Evolutionary conservation across 768 basidiomycete genomes (phyloP).

Genomic region (Lactarius vividus): DNA sequence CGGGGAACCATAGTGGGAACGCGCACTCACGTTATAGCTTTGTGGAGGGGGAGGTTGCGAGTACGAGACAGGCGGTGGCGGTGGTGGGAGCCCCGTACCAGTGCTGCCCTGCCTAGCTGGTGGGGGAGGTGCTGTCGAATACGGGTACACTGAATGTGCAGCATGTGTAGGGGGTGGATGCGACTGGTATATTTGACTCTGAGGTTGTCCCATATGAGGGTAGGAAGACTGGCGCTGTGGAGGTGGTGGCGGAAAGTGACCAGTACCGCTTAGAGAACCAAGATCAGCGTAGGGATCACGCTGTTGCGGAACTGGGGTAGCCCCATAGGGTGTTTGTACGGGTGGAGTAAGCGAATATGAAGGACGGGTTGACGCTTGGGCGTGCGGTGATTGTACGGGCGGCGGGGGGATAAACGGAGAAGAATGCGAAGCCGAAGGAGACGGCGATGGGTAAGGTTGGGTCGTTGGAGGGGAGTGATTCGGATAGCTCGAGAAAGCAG

Average conservation of each 20-base stretch:
- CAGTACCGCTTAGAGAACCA: slow-evolving; percentile 18
- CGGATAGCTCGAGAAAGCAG: slow-evolving; percentile 13
- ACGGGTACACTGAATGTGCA: slow-evolving; percentile 16
- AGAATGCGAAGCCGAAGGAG: slow-evolving; percentile 20
- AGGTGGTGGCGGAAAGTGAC: slow-evolving; percentile 28
- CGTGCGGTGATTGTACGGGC: slow-evolving; percentile 26
- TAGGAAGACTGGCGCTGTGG: slow-evolving; percentile 31
- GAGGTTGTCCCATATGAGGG: slow-evolving; percentile 23
- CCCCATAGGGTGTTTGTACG: slow-evolving; percentile 18
- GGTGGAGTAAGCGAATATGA: slow-evolving; percentile 18
- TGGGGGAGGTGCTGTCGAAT: slow-evolving; percentile 6
- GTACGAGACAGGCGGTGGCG: slow-evolving; percentile 32
- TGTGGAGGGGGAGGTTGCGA: slow-evolving; percentile 30
- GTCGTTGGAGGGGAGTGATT: slow-evolving; percentile 18
- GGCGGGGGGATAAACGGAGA: slow-evolving; percentile 27
- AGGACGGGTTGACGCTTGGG: slow-evolving; percentile 13
- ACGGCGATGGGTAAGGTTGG: slow-evolving; percentile 22
- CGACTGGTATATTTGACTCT: slow-evolving; percentile 19
- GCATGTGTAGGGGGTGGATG: slow-evolving; percentile 29
- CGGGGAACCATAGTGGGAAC: slow-evolving; percentile 19
- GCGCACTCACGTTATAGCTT: slow-evolving; percentile 14
- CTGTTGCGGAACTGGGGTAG: slow-evolving; percentile 31
- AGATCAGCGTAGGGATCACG: slow-evolving; percentile 28
- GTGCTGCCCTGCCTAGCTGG: slow-evolving; percentile 24
- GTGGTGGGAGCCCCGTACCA: slow-evolving; percentile 31